Evolutionary conservation across 1,139 yeast species (phyloP).

Genomic region (Eremothecium coryli): DNA sequence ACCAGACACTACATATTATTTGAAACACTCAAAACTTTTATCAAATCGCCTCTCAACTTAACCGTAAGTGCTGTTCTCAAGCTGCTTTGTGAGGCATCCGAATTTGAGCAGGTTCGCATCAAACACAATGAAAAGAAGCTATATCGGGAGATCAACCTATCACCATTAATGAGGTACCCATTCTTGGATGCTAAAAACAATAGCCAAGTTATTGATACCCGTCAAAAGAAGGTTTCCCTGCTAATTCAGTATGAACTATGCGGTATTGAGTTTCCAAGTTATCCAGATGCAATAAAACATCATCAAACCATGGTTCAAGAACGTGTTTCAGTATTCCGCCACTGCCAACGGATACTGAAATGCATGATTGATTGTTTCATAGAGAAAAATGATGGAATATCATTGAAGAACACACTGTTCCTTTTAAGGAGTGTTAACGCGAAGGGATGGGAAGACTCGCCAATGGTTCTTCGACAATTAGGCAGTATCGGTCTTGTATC

Average conservation of each 20-base stretch:
- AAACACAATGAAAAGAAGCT: slow-evolving; percentile 39
- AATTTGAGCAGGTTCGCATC: slow-evolving; percentile 34
- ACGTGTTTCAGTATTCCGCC: slow-evolving; percentile 35
- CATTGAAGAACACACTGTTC: no score
- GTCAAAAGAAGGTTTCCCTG: slow-evolving; percentile 32
- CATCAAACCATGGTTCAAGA: slow-evolving; percentile 37
- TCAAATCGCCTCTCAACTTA: slow-evolving; percentile 16
- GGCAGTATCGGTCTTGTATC: no score
- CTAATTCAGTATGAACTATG: slow-evolving; percentile 41
- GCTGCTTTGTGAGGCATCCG: slow-evolving; percentile 32
- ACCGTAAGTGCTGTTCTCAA: slow-evolving; percentile 25
- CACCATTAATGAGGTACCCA: slow-evolving; percentile 33
- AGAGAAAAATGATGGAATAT: no score
- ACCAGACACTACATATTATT: slow-evolving; percentile 38
- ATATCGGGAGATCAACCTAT: slow-evolving; percentile 35
- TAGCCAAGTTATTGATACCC: slow-evolving; percentile 20
- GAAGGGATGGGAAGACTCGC: no score
- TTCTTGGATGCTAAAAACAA: slow-evolving; percentile 21
- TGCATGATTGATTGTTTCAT: no score
- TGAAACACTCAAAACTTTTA: slow-evolving; percentile 35
- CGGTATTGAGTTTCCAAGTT: slow-evolving; percentile 38
- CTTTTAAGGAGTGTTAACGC: no score
- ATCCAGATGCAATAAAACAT: slow-evolving; percentile 33
- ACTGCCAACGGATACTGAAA: no score
- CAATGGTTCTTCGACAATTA: no score